Percentiles rank a stretch among this genome's conserved stretches.
Conservation (phyloP, 768 basidiomycete species). For the Suillus alpinus region DNA sequence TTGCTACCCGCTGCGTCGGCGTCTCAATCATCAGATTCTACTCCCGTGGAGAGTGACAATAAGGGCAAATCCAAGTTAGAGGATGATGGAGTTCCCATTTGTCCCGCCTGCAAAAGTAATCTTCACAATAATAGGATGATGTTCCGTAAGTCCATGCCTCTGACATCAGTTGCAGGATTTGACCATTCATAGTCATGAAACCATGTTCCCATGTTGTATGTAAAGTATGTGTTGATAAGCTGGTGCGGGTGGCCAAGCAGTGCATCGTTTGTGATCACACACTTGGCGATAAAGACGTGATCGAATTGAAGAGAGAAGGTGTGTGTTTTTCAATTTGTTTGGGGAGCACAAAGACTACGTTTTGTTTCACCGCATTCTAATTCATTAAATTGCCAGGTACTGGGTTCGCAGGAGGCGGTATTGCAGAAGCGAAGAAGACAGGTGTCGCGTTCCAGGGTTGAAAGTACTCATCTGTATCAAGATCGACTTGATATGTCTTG, state of each 20-base stretch:
- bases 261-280: conserved; percentile 83
- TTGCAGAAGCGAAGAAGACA: conserved; percentile 80
- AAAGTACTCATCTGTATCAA: conserved; percentile 1
- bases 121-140: conserved; percentile 76
- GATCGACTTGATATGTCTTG: not conserved
- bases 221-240: conserved; percentile 85
- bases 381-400: conserved; percentile 53
- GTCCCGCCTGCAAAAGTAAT: conserved; percentile 83
- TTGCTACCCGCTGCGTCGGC: conserved; percentile 41
- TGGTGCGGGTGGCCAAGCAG: conserved; percentile 73
- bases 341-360: not conserved
- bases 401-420: conserved; percentile 91
- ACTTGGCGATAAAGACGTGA: conserved; percentile 67
- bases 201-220: conserved; percentile 91
- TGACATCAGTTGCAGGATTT: not conserved
- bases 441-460: conserved; percentile 88
- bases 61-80: conserved; percentile 42
- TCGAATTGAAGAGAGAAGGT: conserved; percentile 91
- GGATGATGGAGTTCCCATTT: conserved; percentile 65
- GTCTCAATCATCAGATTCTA: conserved; percentile 37
- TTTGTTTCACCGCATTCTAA: conserved; percentile 1
- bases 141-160: conserved; percentile 49
- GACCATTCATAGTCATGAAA: conserved; percentile 58
- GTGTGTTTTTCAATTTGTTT: conserved; percentile 14
- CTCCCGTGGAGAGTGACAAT: conserved; percentile 34